Conservation (phyloP, 202 grass and related monocot species). For the Panicum hallii region DNA sequence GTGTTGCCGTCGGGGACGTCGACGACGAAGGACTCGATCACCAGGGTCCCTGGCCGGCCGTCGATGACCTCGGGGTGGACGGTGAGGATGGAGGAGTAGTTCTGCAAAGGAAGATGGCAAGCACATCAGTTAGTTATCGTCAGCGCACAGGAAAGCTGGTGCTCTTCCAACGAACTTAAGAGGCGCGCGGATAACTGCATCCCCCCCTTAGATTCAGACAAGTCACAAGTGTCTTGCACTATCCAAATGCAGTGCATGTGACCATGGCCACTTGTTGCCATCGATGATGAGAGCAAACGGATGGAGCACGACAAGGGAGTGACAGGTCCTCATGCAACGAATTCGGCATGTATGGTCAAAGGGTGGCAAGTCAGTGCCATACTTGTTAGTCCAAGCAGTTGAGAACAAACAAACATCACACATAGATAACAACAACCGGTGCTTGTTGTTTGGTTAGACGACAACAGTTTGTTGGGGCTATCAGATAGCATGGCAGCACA, state of each 20-base stretch:
- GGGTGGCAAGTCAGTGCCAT: slow-evolving; percentile 44
- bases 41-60: slow-evolving; percentile 70
- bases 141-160: slow-evolving; percentile 16
- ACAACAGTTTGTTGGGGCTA: slow-evolving; percentile 34
- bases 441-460: slow-evolving; percentile 41
- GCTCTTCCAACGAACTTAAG: slow-evolving; percentile 19
- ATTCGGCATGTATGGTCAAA: slow-evolving; percentile 48
- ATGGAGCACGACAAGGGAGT: slow-evolving; percentile 40
- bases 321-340: slow-evolving; percentile 48
- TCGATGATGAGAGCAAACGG: slow-evolving; percentile 42
- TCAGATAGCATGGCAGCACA: slow-evolving; percentile 33
- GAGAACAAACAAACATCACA: slow-evolving; percentile 32
- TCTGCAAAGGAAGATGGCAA: slow-evolving; percentile 55
- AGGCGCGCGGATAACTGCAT: slow-evolving; percentile 11
- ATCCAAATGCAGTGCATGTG: slow-evolving; percentile 51
- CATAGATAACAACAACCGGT: slow-evolving; percentile 34
- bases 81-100: slow-evolving; percentile 88
- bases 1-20: slow-evolving; percentile 90
- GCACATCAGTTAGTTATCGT: slow-evolving; percentile 21
- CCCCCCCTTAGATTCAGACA: slow-evolving; percentile 9
- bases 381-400: slow-evolving; percentile 42
- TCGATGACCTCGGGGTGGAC: slow-evolving; percentile 87
- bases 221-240: slow-evolving; percentile 28
- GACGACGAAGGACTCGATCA: slow-evolving; percentile 87
- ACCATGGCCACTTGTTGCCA: slow-evolving; percentile 38